Base-by-base conservation (phyloP, 1,284 basidiomycete species). In the Austroboletus niveus region DNA sequence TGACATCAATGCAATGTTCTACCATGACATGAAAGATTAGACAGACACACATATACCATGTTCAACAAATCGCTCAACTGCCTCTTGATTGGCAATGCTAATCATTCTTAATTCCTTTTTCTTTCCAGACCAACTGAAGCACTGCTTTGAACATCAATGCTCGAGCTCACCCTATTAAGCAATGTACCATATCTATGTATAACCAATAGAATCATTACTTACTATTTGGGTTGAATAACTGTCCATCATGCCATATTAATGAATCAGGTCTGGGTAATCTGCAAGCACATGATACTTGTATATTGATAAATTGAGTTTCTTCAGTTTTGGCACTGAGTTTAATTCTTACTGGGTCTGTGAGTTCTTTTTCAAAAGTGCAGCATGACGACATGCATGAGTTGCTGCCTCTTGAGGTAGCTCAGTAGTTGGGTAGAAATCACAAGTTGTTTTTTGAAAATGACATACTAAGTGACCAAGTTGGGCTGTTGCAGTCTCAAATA, bases 281-380 rank as follows among this genome's bases (percentile, higher is more conserved):
- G 61, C 66, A 0, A 73, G 43, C 1, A 56, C 42, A 44, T 75
- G 71, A 5, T 61, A 57, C 48, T 75, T 75, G 53, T 60, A 57
- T 2, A 68, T 70, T 1, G 52, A 43, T 1, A 70, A 34, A 49
- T 69, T 71, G 15, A 66, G 53, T 1, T 0, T 34, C n/a, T 50
- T 58, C 5, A 36, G 1, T 9, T 22, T 53, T 54, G 0, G 17
- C 43, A 2, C 29, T 7, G 6, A 29, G 29, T 31, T 9, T 4
- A 31, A 2, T 31, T 5, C 4, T 2, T 5, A 10, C 6, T 15
- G 8, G 34, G 34, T 35, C 14, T 7, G 6, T 11, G 12, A n/a
- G n/a, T n/a, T 48, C 40, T 30, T 52, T 51, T 4, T 12, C n/a
- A 15, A 51, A 10, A 51, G 39, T 8, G 32, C 34, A 36, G 47